These are phyloP conservation scores for Quercus wislizeni DNA, from an alignment of 306 rosid genomes.

Conservation along the genomic window DNA sequence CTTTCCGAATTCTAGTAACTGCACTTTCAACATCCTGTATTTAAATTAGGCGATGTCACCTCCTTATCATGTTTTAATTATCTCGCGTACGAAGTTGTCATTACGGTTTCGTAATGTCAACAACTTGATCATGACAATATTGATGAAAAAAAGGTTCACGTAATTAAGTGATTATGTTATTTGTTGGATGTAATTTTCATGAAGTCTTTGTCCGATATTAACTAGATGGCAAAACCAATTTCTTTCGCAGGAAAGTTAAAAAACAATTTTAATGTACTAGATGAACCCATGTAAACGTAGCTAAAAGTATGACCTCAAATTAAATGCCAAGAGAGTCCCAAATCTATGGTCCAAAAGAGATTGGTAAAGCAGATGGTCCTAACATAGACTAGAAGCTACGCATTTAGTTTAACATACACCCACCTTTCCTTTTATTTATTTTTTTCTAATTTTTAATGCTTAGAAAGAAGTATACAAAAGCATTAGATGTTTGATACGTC, in stretches of 20 bases:
- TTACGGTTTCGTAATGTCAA: too few relatives aligned
- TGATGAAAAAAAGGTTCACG: too few relatives aligned
- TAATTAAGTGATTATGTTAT: too few relatives aligned
- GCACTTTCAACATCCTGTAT: too few relatives aligned
- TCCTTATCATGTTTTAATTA: too few relatives aligned
- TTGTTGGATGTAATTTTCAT: not conserved
- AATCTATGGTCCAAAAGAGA: not conserved
- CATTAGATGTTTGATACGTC: too few relatives aligned
- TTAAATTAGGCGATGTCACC: too few relatives aligned
- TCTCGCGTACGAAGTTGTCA: too few relatives aligned
- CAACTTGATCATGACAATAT: too few relatives aligned
- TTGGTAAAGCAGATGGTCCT: not conserved
- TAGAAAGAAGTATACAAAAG: too few relatives aligned
- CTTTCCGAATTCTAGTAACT: too few relatives aligned
- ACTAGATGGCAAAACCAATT: not conserved
- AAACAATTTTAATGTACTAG: not conserved
- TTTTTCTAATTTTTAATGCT: not conserved
- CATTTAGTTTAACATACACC: not conserved
- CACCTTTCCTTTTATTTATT: not conserved
- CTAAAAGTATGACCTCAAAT: not conserved
- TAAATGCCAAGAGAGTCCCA: not conserved
- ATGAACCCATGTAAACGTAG: not conserved
- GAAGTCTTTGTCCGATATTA: not conserved
- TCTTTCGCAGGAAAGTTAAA: not conserved
- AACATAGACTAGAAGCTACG: not conserved